These are phyloP conservation scores for Podospora australis DNA, from an alignment of 495 filamentous ascomycete species.

Conservation along the genomic window DNA sequence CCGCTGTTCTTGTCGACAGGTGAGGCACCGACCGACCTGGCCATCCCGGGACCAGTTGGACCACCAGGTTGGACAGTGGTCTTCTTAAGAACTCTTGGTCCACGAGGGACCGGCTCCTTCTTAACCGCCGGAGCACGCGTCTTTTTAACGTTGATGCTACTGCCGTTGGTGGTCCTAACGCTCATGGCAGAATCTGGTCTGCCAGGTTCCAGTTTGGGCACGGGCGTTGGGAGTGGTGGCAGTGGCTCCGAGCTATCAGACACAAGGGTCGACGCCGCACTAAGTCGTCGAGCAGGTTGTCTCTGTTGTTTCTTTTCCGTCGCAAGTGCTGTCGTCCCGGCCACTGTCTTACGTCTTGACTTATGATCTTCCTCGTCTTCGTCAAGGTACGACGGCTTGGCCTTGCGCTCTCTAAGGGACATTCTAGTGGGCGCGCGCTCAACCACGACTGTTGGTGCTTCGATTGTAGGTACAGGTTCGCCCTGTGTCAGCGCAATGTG, in stretches of 20 bases:
- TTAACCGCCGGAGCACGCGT: conserved; percentile 33
- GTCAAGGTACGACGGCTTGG: conserved; percentile 34
- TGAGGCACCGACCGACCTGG: neutral
- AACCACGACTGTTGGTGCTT: conserved; percentile 25
- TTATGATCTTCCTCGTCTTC: conserved; percentile 49
- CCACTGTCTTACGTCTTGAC: conserved; percentile 61
- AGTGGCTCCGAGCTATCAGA: conserved; percentile 18
- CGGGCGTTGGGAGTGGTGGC: conserved; percentile 8
- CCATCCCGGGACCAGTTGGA: neutral
- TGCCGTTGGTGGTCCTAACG: conserved; percentile 20
- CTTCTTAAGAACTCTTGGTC: conserved; percentile 36
- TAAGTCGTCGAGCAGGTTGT: conserved; percentile 32
- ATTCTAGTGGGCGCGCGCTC: conserved; percentile 51
- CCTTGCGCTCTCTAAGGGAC: conserved; percentile 67
- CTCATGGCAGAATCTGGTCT: conserved; percentile 36
- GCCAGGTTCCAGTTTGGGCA: conserved; percentile 29
- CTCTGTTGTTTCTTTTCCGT: conserved; percentile 31
- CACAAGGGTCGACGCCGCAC: conserved; percentile 31
- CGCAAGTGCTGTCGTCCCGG: conserved; percentile 43
- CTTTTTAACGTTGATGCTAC: conserved; percentile 39
- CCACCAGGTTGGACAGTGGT: conserved; percentile 1
- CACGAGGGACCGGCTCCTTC: conserved; percentile 32
- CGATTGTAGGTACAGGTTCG: conserved; percentile 17
- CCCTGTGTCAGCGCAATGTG: conserved; percentile 40
- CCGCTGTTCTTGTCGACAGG: conserved; percentile 15